Percentiles rank a stretch among this genome's conserved stretches.
Evolutionary conservation across 805 yeast species (phyloP).

Genomic region (Hanseniaspora meyeri): DNA sequence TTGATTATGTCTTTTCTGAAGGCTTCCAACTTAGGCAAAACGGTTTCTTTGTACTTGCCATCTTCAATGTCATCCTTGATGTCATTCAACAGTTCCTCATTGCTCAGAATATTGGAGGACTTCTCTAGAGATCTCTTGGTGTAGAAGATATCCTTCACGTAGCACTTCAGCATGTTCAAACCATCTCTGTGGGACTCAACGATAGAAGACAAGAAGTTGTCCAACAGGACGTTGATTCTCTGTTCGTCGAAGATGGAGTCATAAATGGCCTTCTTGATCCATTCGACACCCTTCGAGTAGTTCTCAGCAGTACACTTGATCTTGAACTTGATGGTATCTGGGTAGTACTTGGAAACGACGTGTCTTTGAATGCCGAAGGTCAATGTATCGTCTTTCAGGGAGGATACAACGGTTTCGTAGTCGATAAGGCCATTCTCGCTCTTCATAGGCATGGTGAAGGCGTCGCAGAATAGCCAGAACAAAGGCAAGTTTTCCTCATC

Average conservation of each 20-base stretch:
- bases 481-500: conserved; percentile 45
- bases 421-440: conserved; percentile 46
- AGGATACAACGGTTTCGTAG: conserved; percentile 65
- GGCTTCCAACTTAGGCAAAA: conserved; percentile 29
- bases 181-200: conserved; percentile 32
- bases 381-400: conserved; percentile 61
- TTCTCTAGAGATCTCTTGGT: conserved; percentile 46
- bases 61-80: conserved; percentile 39
- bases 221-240: conserved; percentile 49
- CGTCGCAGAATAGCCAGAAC: conserved; percentile 49
- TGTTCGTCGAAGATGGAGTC: conserved; percentile 58
- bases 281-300: conserved; percentile 56
- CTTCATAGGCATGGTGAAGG: conserved; percentile 62
- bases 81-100: conserved; percentile 45
- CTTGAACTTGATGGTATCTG: conserved; percentile 52
- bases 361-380: conserved; percentile 46
- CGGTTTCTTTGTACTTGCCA: conserved; percentile 35
- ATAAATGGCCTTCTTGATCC: conserved; percentile 60
- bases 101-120: conserved; percentile 51
- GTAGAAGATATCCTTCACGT: conserved; percentile 42
- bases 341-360: conserved; percentile 41
- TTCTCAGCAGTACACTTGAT: conserved; percentile 50
- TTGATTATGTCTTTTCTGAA: conserved; percentile 40
- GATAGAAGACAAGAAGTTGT: conserved; percentile 31
- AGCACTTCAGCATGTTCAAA: conserved; percentile 48